Conservation (phyloP, 345 rosid species). For the Punica granatum region DNA sequence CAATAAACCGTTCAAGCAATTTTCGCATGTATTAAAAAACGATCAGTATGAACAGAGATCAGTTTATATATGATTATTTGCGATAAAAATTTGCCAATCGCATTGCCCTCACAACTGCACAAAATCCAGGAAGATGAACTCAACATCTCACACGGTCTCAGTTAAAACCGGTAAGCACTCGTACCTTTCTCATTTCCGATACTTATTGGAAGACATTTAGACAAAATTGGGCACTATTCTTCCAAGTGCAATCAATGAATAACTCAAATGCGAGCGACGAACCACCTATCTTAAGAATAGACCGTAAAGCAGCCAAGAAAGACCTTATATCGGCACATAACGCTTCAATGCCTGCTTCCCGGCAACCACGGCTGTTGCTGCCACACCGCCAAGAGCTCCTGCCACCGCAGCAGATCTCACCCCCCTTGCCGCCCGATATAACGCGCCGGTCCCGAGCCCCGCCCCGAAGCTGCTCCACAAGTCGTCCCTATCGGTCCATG, state of each 20-base stretch:
- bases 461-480: constrained; percentile 89
- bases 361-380: constrained; percentile 68
- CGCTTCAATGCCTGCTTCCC: constrained; percentile 76
- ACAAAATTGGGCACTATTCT: not conserved
- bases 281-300: not conserved
- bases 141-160: too few relatives aligned
- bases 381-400: constrained; percentile 86
- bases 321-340: constrained; percentile 59
- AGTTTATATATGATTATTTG: too few relatives aligned
- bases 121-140: too few relatives aligned
- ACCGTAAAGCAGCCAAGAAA: not conserved
- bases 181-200: not conserved
- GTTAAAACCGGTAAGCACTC: too few relatives aligned
- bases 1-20: too few relatives aligned
- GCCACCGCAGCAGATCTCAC: constrained; percentile 94
- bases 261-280: not conserved
- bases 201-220: not conserved
- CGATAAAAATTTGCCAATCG: too few relatives aligned
- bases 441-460: constrained; percentile 85
- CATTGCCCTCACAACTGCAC: too few relatives aligned
- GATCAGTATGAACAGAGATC: too few relatives aligned
- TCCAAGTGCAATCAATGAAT: not conserved
- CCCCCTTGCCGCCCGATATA: constrained; percentile 84
- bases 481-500: constrained; percentile 60
- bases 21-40: too few relatives aligned